A percentile compares a stretch with the other conserved stretches of the same genome.
Conservation (phyloP, 345 rosid genomes). For the Aurinia saxatilis region DNA sequence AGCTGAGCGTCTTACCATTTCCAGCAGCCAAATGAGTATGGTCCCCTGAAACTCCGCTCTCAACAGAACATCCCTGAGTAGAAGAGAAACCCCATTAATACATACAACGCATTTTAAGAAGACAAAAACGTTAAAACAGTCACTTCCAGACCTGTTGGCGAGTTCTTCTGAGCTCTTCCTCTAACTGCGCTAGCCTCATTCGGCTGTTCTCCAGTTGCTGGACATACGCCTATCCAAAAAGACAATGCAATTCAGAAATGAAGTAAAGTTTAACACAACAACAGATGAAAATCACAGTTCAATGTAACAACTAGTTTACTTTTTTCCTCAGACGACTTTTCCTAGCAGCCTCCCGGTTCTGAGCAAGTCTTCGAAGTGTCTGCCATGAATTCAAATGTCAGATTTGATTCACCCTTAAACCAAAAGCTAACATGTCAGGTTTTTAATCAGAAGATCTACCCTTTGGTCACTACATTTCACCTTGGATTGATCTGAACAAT, state of each 20-base stretch:
- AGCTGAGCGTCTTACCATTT: conserved; percentile 42
- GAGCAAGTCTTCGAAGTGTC: conserved; percentile 81
- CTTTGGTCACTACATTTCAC: conserved; percentile 53
- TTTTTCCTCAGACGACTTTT: conserved; percentile 88
- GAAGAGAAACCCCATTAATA: background rate
- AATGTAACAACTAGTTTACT: conserved; percentile 28
- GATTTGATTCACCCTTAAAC: background rate
- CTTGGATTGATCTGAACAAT: conserved; percentile 58
- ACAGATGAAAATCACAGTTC: background rate
- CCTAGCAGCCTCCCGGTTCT: conserved; percentile 96
- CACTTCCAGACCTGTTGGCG: conserved; percentile 59
- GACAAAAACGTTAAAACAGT: background rate
- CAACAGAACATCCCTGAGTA: conserved; percentile 47
- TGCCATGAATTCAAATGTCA: conserved; percentile 23
- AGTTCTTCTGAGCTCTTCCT: conserved; percentile 76
- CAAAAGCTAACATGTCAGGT: background rate
- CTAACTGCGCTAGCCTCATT: conserved; percentile 59
- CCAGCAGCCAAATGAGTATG: conserved; percentile 36
- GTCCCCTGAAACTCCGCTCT: conserved; percentile 43
- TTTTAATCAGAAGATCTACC: conserved; percentile 28
- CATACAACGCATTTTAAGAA: background rate
- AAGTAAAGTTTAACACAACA: background rate
- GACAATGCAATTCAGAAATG: conserved; percentile 18
- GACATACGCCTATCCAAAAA: conserved; percentile 76
- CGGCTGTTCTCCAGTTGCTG: conserved; percentile 85